Conservation (phyloP, 1,284 basidiomycete genomes). For the Fistulina hepatica region DNA sequence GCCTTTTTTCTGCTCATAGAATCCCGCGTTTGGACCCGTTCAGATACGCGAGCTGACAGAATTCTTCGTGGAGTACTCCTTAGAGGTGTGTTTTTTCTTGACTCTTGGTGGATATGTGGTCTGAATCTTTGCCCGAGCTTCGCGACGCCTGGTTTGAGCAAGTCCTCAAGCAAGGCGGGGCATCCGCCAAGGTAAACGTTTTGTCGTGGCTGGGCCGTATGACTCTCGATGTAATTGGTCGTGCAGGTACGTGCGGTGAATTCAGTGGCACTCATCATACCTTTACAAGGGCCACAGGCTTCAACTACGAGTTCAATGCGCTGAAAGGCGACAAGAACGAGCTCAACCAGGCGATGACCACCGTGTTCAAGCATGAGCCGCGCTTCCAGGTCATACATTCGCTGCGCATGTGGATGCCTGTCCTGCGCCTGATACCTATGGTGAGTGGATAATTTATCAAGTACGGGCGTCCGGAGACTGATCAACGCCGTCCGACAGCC, state of each 20-base stretch:
- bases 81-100: constrained; percentile 27
- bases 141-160: constrained; percentile 34
- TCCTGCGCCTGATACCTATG: constrained; percentile 21
- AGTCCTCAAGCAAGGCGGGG: constrained; percentile 23
- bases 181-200: constrained; percentile 32
- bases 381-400: constrained; percentile 19
- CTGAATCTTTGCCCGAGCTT: constrained; percentile 24
- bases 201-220: constrained; percentile 43
- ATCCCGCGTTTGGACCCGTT: constrained; percentile 45
- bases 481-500: neutral
- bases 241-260: constrained; percentile 34
- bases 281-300: constrained; percentile 29
- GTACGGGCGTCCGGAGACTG: neutral
- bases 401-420: constrained; percentile 28
- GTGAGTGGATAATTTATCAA: neutral
- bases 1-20: constrained; percentile 23
- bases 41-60: constrained; percentile 44
- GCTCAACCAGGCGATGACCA: constrained; percentile 36
- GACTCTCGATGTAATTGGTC: constrained; percentile 61
- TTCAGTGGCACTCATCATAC: constrained; percentile 1
- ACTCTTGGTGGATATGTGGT: neutral
- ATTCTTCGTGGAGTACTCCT: constrained; percentile 43
- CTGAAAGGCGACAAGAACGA: constrained; percentile 32
- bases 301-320: constrained; percentile 56
- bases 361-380: constrained; percentile 26